Evolutionary conservation across 495 filamentous ascomycete species (phyloP).

Genomic region (Cudoniella acicularis): DNA sequence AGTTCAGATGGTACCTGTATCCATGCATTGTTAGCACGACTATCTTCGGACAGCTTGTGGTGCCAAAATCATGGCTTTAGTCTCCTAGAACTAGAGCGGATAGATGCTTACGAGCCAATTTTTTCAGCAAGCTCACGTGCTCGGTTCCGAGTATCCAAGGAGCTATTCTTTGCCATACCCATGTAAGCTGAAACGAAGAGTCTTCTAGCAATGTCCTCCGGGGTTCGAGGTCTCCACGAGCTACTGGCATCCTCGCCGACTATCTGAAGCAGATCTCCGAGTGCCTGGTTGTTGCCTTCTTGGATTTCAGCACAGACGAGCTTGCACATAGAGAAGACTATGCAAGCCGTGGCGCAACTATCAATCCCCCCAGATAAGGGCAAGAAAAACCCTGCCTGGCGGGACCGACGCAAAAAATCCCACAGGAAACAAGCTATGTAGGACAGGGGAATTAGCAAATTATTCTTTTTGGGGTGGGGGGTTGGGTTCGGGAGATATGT

Average conservation of each 20-base stretch:
- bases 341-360: constrained; percentile 54
- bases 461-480: too few relatives aligned
- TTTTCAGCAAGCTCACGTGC: constrained; percentile 62
- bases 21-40: too few relatives aligned
- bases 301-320: constrained; percentile 64
- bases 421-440: constrained; percentile 75
- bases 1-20: constrained; percentile 69
- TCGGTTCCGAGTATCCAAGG: constrained; percentile 65
- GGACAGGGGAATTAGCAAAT: constrained; percentile 41
- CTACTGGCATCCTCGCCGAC: constrained; percentile 49
- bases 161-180: constrained; percentile 71
- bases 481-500: too few relatives aligned
- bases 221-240: constrained; percentile 50
- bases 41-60: too few relatives aligned
- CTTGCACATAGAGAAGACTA: constrained; percentile 77
- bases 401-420: constrained; percentile 73
- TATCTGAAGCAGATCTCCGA: constrained; percentile 64
- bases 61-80: too few relatives aligned
- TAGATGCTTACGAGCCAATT: constrained; percentile 70
- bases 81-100: too few relatives aligned
- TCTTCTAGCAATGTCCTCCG: constrained; percentile 58
- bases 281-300: constrained; percentile 59
- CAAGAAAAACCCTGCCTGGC: constrained; percentile 12
- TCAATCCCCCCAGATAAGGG: constrained; percentile 69
- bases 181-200: constrained; percentile 78